Conservation (phyloP, 768 basidiomycete species). For the Tricholoma matsutake region DNA sequence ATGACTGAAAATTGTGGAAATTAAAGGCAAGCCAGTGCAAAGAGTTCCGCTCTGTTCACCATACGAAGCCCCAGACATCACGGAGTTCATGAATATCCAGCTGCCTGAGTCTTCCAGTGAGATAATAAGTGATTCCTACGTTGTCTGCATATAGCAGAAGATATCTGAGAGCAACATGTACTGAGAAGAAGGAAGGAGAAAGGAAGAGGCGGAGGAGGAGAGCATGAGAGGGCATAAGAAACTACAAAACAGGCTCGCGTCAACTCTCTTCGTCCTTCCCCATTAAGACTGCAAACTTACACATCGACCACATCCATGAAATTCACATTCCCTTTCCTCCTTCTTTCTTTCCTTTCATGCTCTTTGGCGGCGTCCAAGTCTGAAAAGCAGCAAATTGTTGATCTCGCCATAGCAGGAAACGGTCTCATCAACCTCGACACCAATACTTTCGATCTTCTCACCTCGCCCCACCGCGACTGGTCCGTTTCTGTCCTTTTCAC, state of each 20-base stretch:
- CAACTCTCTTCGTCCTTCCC: constrained; percentile 3
- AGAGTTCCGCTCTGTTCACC: constrained; percentile 41
- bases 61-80: constrained; percentile 89
- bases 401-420: constrained; percentile 66
- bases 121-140: constrained; percentile 89
- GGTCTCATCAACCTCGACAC: constrained; percentile 84
- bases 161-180: constrained; percentile 91
- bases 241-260: background rate
- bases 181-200: constrained; percentile 88
- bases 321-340: constrained; percentile 25
- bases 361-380: constrained; percentile 29
- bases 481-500: constrained; percentile 87
- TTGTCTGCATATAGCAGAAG: constrained; percentile 79
- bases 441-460: constrained; percentile 73
- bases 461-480: constrained; percentile 76
- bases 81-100: constrained; percentile 68
- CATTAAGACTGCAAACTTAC: constrained; percentile 20
- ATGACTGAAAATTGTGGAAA: constrained; percentile 54
- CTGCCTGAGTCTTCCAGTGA: constrained; percentile 69
- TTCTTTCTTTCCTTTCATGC: constrained; percentile 29
- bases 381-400: constrained; percentile 55
- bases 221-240: constrained; percentile 66
- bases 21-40: constrained; percentile 15
- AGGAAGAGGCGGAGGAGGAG: constrained; percentile 89
- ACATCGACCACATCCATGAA: constrained; percentile 27